phyloP scores from a whole-genome alignment of 164 flowering plant genomes.

The Dillenia suffruticosa region DNA sequence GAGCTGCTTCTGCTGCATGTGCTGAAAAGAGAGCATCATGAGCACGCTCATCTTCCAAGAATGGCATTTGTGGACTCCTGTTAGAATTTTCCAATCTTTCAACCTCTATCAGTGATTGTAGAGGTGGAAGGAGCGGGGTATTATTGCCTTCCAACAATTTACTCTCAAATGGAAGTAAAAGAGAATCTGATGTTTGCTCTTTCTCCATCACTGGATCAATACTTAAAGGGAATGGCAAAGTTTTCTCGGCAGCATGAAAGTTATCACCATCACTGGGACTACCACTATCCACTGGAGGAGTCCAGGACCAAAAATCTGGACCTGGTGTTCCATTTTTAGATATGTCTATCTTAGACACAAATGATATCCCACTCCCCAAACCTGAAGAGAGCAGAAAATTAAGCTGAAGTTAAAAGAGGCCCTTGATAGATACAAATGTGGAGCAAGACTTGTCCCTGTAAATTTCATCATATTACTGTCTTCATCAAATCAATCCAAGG shows the following conservation, averaged over 20 bases:
- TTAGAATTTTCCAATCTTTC: constrained; percentile 27
- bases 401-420: too few species aligned
- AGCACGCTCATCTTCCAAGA: constrained; percentile 34
- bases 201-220: constrained; percentile 50
- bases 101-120: constrained; percentile 65
- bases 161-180: constrained; percentile 73
- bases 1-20: constrained; percentile 71
- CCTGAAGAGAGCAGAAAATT: constrained; percentile 23
- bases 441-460: too few species aligned
- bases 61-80: constrained; percentile 24
- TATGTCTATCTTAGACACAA: constrained; percentile 22
- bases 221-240: constrained; percentile 22
- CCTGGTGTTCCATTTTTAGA: constrained; percentile 57
- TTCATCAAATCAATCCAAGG: neutral
- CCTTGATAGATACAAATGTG: too few species aligned
- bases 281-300: constrained; percentile 49
- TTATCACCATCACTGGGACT: constrained; percentile 13
- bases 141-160: constrained; percentile 23
- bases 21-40: constrained; percentile 43
- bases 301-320: constrained; percentile 97
- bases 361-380: constrained; percentile 13
- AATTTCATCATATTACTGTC: too few species aligned
- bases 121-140: constrained; percentile 61
- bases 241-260: constrained; percentile 18
- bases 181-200: constrained; percentile 39